A percentile compares a stretch with the other conserved stretches of the same genome.
Conservation (phyloP, 2,329 filamentous ascomycete species). For the Aureobasidium subglaciale region DNA sequence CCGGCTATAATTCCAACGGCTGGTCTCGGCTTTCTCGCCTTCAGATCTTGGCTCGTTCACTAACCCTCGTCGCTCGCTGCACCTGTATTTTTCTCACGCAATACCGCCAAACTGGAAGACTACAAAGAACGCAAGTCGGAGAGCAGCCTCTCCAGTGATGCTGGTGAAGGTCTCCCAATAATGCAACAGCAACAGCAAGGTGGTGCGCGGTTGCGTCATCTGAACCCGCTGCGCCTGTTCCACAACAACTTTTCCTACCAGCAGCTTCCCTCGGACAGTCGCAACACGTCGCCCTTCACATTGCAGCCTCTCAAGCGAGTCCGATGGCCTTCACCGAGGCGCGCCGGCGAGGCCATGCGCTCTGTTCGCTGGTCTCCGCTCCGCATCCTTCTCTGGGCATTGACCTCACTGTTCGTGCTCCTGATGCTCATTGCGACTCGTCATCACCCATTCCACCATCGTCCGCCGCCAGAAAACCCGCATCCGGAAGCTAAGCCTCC, state of each 20-base stretch:
- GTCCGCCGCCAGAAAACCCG: constrained; percentile 4
- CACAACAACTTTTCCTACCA: constrained; percentile 40
- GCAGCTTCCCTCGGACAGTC: constrained; percentile 37
- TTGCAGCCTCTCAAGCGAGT: constrained; percentile 29
- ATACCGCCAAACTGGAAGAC: constrained; percentile 15
- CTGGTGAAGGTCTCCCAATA: constrained; percentile 14
- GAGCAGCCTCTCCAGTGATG: constrained; percentile 18
- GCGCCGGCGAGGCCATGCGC: constrained; percentile 20
- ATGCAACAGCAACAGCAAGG: constrained; percentile 18
- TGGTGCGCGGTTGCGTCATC: constrained; percentile 30
- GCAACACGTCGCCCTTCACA: constrained; percentile 34
- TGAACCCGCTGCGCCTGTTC: constrained; percentile 41
- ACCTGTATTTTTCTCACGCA: not conserved
- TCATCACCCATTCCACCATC: constrained; percentile 20
- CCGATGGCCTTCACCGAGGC: constrained; percentile 34
- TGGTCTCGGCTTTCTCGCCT: constrained; percentile 1
- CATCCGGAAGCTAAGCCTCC: not conserved
- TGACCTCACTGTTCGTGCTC: constrained; percentile 34
- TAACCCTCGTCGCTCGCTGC: constrained; percentile 9
- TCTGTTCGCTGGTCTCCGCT: constrained; percentile 32
- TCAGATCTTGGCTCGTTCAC: not conserved
- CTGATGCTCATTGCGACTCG: constrained; percentile 37
- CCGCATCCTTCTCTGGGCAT: constrained; percentile 34
- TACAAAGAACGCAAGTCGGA: constrained; percentile 17
- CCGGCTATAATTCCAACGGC: not conserved